Evolutionary conservation across 2,329 filamentous ascomycete species (phyloP), one percentile per base, ranked within the genome.

Genomic region (Pseudocercospora eumusae): DNA sequence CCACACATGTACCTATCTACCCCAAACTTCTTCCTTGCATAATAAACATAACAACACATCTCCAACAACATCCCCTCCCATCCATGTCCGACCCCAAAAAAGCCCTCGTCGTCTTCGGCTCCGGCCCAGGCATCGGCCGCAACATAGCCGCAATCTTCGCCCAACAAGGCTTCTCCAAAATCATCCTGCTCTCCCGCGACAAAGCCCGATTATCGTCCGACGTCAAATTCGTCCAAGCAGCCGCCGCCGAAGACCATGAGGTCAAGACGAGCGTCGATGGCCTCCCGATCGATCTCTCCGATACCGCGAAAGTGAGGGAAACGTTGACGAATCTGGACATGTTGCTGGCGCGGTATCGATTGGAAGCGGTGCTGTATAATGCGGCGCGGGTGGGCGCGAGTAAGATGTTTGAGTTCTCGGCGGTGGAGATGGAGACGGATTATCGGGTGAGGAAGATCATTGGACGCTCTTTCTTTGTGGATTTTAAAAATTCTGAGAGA

Each of bases 301-400:
- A 81, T 50, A 68, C 74, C 0, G 61, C 65, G 0, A 72, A 74
- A 4, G 73, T 82, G 20, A 68, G 72, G 2, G 64, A 61, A 1
- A 75, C 76, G 0, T 74, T 83, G 0, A 66, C 74, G 8, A 68
- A 79, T 23, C 73, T 80, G 5, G 78, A 78, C 15, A 73, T 75
- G 9, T 67, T 76, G n/a, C 54, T 71, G 10, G 76, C 74, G 36
- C 67, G 70, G 2, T 73, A 28, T 31, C 31, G 60, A 9, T 40
- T 82, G 0, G 78, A 82, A 47, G 78, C 77, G 10, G 71, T 84
- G 1, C 77, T 82, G 50, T 83, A 78, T 75, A 84, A 84, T 64
- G 81, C 82, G 0, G 82, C 82, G 1, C 71, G 78, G 0, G 77
- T 83, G 2, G 74, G 74, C 10, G 72, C 75, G 1, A 78, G 75